phyloP scores from a whole-genome alignment of 2,329 filamentous ascomycete species.

The Cladosporium sp. region DNA sequence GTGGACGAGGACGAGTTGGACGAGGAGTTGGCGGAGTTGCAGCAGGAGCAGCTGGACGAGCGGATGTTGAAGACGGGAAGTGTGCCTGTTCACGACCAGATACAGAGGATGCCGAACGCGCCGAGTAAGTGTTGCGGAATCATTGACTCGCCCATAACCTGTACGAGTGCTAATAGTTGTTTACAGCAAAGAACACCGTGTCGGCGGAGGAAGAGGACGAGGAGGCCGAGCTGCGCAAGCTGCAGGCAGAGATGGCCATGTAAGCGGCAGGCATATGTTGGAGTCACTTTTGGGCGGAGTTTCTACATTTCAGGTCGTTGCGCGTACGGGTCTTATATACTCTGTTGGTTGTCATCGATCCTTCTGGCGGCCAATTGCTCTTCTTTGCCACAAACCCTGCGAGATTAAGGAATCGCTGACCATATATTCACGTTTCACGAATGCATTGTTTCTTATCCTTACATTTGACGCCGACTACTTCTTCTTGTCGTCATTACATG shows the following conservation, averaged over 20 bases:
- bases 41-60: constrained; percentile 90
- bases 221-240: constrained; percentile 85
- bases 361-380: not conserved
- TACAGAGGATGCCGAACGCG: constrained; percentile 64
- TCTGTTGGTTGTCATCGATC: not conserved
- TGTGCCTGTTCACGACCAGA: constrained; percentile 73
- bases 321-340: not conserved
- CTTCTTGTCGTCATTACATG: not conserved
- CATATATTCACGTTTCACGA: constrained; percentile 2
- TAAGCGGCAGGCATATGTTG: constrained; percentile 36
- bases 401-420: not conserved
- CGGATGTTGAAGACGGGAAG: constrained; percentile 87
- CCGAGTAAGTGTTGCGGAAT: constrained; percentile 11
- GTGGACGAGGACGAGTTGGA: constrained; percentile 86
- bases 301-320: not conserved
- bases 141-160: not conserved
- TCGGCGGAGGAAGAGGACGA: constrained; percentile 78
- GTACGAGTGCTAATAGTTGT: constrained; percentile 4
- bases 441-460: not conserved
- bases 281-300: not conserved
- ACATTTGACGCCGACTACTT: not conserved
- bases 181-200: constrained; percentile 40
- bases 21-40: constrained; percentile 76
- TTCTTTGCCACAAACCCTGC: not conserved
- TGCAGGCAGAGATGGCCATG: constrained; percentile 98